Conservation (phyloP, 2,329 filamentous ascomycete genomes). For the Arthroderma uncinatum region DNA sequence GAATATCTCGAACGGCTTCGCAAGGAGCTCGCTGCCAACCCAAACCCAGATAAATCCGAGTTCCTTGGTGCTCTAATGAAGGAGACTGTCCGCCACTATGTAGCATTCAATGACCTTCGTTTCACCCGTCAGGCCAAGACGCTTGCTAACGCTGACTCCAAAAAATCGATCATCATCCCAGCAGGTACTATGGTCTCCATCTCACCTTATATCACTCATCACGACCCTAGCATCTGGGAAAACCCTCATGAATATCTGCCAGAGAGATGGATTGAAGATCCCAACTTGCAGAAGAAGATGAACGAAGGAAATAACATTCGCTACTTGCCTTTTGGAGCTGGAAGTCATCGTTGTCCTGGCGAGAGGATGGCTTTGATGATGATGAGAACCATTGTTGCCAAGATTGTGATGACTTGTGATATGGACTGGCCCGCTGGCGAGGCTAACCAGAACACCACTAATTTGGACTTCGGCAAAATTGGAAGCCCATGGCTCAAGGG, state of each 20-base stretch:
- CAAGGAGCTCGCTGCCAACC: slow-evolving; percentile 10
- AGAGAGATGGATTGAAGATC: slow-evolving; percentile 12
- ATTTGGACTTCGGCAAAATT: slow-evolving; percentile 14
- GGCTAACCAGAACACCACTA: slow-evolving; percentile 9
- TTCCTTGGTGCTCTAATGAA: slow-evolving; percentile 13
- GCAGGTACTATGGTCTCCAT: slow-evolving; percentile 13
- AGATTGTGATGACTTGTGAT: slow-evolving; percentile 10
- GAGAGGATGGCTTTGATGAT: slow-evolving; percentile 14
- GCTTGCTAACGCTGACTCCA: slow-evolving; percentile 8
- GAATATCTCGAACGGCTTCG: slow-evolving; percentile 10
- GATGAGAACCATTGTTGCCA: slow-evolving; percentile 9
- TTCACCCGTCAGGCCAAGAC: slow-evolving; percentile 11
- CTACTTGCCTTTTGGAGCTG: slow-evolving; percentile 13
- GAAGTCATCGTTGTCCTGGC: slow-evolving; percentile 13
- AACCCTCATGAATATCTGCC: slow-evolving; percentile 10
- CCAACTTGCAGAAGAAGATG: slow-evolving; percentile 8
- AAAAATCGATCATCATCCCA: slow-evolving; percentile 12
- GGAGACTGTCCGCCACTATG: slow-evolving; percentile 15
- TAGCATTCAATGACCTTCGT: slow-evolving; percentile 12
- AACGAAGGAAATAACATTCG: slow-evolving; percentile 8
- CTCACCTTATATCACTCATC: slow-evolving; percentile 14
- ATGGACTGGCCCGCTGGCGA: slow-evolving; percentile 10
- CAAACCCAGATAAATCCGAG: slow-evolving; percentile 10
- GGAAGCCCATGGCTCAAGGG: slow-evolving; percentile 14
- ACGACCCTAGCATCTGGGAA: slow-evolving; percentile 12